Evolutionary conservation across 495 filamentous ascomycete species (phyloP).

Genomic region (Trichodelitschia bisporula): DNA sequence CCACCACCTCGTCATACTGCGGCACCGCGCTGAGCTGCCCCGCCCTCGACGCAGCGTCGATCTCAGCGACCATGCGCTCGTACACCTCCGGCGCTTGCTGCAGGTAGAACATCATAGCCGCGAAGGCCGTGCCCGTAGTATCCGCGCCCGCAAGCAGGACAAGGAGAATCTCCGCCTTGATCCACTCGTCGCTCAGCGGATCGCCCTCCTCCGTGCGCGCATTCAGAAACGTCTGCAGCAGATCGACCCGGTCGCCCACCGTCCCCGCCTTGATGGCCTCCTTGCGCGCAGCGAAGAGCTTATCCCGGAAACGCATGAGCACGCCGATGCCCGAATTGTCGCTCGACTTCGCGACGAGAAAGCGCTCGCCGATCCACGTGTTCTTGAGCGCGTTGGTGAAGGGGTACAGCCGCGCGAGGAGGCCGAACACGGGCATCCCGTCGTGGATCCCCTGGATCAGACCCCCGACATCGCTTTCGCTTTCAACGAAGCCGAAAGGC

Average conservation of each 20-base stretch:
- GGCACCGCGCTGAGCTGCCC: constrained; percentile 15
- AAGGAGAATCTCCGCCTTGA: constrained; percentile 28
- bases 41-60: constrained; percentile 18
- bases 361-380: constrained; percentile 25
- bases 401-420: constrained; percentile 25
- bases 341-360: constrained; percentile 27
- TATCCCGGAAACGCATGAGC: constrained; percentile 25
- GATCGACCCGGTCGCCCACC: constrained; percentile 12
- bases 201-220: constrained; percentile 22
- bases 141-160: constrained; percentile 39
- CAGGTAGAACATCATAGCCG: constrained; percentile 26
- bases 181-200: constrained; percentile 22
- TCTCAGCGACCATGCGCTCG: constrained; percentile 28
- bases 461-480: constrained; percentile 29
- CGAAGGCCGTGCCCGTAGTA: constrained; percentile 32
- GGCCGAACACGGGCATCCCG: constrained; percentile 22
- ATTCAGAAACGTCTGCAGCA: constrained; percentile 22
- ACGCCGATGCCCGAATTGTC: constrained; percentile 27
- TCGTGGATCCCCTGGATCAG: constrained; percentile 28
- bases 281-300: constrained; percentile 14
- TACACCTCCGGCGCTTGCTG: constrained; percentile 22
- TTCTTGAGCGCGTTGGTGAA: constrained; percentile 27
- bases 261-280: constrained; percentile 9
- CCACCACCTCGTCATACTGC: constrained; percentile 15
- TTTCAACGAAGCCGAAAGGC: constrained; percentile 34